Conservation (phyloP, 805 yeast genomes). For the Komagataella kurtzmanii region DNA sequence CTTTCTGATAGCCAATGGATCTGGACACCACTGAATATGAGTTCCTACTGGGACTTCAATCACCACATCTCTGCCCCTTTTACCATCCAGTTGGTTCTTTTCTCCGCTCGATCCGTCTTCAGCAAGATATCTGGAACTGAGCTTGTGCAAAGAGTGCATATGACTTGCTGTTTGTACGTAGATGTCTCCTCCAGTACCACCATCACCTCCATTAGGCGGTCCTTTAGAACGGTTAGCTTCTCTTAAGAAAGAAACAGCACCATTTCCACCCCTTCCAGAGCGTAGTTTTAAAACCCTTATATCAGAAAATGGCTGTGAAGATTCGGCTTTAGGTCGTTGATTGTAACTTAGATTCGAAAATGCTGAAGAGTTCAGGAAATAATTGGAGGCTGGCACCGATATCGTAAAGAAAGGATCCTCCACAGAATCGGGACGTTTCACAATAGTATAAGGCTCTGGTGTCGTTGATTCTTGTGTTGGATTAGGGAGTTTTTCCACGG, state of each 20-base stretch:
- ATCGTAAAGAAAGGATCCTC: conserved; percentile 12
- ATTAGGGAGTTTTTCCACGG: conserved; percentile 2
- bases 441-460: conserved; percentile 4
- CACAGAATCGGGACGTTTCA: not conserved
- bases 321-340: conserved; percentile 29
- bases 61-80: conserved; percentile 63
- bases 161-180: conserved; percentile 73
- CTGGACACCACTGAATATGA: conserved; percentile 71
- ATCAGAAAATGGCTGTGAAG: conserved; percentile 39
- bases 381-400: conserved; percentile 16
- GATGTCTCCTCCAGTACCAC: conserved; percentile 85
- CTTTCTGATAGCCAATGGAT: conserved; percentile 36
- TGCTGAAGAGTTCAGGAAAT: conserved; percentile 22
- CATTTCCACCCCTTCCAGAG: conserved; percentile 86
- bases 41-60: conserved; percentile 92
- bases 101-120: conserved; percentile 61
- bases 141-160: conserved; percentile 54
- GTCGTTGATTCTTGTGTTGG: conserved; percentile 10
- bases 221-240: conserved; percentile 80
- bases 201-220: conserved; percentile 99
- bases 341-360: conserved; percentile 20
- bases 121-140: conserved; percentile 59
- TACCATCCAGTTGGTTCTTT: conserved; percentile 75
- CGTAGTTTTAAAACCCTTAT: conserved; percentile 48
- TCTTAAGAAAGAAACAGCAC: conserved; percentile 72